Percentiles rank a stretch among this genome's conserved stretches.
Evolutionary conservation across 306 rosid species (phyloP).

Genomic region (Ochetophila trinervis): DNA sequence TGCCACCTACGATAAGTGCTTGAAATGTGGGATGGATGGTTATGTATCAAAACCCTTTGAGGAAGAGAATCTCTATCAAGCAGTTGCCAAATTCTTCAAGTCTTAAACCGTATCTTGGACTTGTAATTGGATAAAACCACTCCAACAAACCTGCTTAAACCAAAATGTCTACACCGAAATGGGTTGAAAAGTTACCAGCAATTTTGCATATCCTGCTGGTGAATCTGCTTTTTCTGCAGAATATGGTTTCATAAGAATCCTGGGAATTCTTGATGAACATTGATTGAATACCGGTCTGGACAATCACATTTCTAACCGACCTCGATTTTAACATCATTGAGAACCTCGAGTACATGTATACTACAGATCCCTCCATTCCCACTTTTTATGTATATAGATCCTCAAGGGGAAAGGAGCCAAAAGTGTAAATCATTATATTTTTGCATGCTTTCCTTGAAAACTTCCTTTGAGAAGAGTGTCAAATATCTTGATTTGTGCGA

Average conservation of each 20-base stretch:
- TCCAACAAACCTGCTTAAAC: constrained; percentile 2
- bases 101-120: constrained; percentile 35
- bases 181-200: constrained; percentile 24
- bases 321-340: constrained; percentile 36
- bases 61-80: constrained; percentile 91
- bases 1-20: constrained; percentile 81
- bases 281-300: constrained; percentile 15
- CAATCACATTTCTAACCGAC: constrained; percentile 42
- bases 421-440: constrained; percentile 59
- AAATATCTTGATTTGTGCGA: constrained; percentile 9
- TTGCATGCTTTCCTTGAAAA: constrained; percentile 36
- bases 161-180: neutral
- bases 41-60: constrained; percentile 95
- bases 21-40: constrained; percentile 91
- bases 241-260: constrained; percentile 8
- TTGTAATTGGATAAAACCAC: constrained; percentile 21
- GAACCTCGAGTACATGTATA: constrained; percentile 38
- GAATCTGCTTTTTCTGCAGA: constrained; percentile 12
- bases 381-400: constrained; percentile 49
- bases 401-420: constrained; percentile 38
- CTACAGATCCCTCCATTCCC: constrained; percentile 40
- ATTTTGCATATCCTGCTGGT: constrained; percentile 31
- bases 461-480: constrained; percentile 11
- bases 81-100: constrained; percentile 73
- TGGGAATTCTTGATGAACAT: constrained; percentile 15